Base-by-base conservation (phyloP, 352 stramenopile genomes). In the Plasmopara muralis region DNA sequence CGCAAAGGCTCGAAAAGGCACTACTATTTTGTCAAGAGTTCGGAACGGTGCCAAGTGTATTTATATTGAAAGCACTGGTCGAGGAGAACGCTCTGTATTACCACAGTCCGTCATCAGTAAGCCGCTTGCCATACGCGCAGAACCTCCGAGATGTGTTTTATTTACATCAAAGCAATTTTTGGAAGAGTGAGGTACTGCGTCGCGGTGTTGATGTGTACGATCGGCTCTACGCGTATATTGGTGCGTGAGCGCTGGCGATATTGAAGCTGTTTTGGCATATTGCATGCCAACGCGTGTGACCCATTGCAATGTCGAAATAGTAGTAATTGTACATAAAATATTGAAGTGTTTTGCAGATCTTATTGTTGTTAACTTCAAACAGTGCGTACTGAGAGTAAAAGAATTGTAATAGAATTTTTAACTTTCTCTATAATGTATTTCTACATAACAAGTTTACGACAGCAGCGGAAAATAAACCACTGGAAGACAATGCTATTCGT, bases 111-210 rank as follows among this genome's bases (percentile, higher is more conserved):
- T 68, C 66, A 15, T 43, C 55, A 33, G 64, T 57, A 10, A 66
- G 57, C 9, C 74, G 74, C 9, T 62, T 91, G 43, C 66, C 67
- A 43, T 85, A 72, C 33, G 77, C 77, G 0, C 62, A 89, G 52
- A 66, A 72, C 41, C 69, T 89, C 10, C 76, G 77, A 38, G 77
- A 92, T 40, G 71, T 74, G 44, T 92, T 89, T 70, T 92, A 92
- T 52, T 45, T 92, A 33, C 75, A 92, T 50, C 63, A 72, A 30
- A 87, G 76, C 37, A 53, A 42, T n/a, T 62, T 55, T 5, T 91
- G 81, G 81, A 89, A 88, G 54, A 50, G 39, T 12, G 60, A 72
- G 9, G 68, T 91, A 20, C 49, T 87, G 15, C 44, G 51, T 48
- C 77, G 81, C 10, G 81, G 77, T n/a, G 16, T 63, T 41, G 54